Percentiles rank a stretch among this genome's conserved stretches.
Evolutionary conservation across 2,329 filamentous ascomycete species (phyloP).

Genomic region (Cladosporium sp.): DNA sequence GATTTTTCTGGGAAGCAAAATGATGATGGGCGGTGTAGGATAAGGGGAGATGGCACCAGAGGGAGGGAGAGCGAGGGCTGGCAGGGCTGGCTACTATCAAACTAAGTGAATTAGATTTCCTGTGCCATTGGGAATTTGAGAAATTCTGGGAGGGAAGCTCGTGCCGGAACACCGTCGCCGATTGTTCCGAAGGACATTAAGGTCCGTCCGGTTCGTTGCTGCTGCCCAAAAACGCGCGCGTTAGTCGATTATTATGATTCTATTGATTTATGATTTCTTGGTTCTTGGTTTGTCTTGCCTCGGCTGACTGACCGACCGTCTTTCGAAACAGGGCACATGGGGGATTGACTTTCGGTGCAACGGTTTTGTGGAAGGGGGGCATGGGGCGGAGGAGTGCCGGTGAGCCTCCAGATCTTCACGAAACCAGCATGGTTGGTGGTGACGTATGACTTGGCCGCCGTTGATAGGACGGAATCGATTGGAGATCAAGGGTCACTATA

Average conservation of each 20-base stretch:
- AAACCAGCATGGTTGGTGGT: background rate
- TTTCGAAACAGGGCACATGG: background rate
- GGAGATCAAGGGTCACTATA: background rate
- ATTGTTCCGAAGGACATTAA: constrained; percentile 1
- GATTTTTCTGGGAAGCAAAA: background rate
- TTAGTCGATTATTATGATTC: background rate
- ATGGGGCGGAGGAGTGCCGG: background rate
- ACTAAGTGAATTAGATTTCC: constrained; percentile 2
- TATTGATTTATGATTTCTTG: background rate
- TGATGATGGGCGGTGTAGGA: constrained; percentile 6
- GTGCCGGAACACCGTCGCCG: constrained; percentile 2
- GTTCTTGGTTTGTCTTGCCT: background rate
- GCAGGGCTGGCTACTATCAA: background rate
- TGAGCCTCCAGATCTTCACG: background rate
- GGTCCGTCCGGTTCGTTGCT: background rate
- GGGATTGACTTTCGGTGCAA: background rate
- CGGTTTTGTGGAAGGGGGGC: background rate
- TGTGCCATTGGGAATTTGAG: background rate
- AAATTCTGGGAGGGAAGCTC: constrained; percentile 2
- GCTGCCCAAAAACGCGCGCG: background rate
- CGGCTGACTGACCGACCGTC: background rate
- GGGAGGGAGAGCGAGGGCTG: background rate
- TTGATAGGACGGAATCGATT: background rate
- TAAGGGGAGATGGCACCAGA: background rate
- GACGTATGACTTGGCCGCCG: constrained; percentile 5